phyloP scores from a whole-genome alignment of 805 yeast genomes.

The Saccharomycodes ludwigii region DNA sequence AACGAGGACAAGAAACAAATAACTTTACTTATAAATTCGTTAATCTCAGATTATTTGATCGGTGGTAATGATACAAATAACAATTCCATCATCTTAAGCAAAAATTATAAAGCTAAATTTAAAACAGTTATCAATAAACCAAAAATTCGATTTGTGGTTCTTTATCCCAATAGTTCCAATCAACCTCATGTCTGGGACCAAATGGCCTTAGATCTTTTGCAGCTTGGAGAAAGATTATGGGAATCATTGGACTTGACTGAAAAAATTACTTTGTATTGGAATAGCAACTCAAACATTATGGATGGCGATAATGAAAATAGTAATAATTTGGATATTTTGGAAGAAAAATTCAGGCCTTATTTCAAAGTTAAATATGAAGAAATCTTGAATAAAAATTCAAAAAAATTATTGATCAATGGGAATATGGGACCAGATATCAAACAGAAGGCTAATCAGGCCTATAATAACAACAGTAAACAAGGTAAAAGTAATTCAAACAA shows the following conservation, averaged over 20 bases:
- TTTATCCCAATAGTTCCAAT: constrained; percentile 33
- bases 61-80: constrained; percentile 22
- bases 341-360: constrained; percentile 26
- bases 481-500: constrained; percentile 10
- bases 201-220: constrained; percentile 31
- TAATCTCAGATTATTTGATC: constrained; percentile 38
- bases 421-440: too few species aligned
- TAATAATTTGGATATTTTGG: constrained; percentile 18
- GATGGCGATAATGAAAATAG: constrained; percentile 19
- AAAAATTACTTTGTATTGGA: constrained; percentile 21
- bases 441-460: constrained; percentile 4
- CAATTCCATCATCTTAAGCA: constrained; percentile 14
- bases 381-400: constrained; percentile 8
- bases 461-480: constrained; percentile 3
- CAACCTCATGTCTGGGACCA: constrained; percentile 31
- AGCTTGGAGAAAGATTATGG: constrained; percentile 24
- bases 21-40: constrained; percentile 31
- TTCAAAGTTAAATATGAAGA: constrained; percentile 25
- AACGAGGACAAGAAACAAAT: constrained; percentile 28
- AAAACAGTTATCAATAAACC: constrained; percentile 24
- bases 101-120: constrained; percentile 14
- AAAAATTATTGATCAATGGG: too few species aligned
- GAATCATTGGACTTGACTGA: constrained; percentile 22
- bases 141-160: constrained; percentile 24
- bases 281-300: constrained; percentile 17